phyloP scores from a whole-genome alignment of 148 eudicot genomes.

The Chenopodium suecicum region DNA sequence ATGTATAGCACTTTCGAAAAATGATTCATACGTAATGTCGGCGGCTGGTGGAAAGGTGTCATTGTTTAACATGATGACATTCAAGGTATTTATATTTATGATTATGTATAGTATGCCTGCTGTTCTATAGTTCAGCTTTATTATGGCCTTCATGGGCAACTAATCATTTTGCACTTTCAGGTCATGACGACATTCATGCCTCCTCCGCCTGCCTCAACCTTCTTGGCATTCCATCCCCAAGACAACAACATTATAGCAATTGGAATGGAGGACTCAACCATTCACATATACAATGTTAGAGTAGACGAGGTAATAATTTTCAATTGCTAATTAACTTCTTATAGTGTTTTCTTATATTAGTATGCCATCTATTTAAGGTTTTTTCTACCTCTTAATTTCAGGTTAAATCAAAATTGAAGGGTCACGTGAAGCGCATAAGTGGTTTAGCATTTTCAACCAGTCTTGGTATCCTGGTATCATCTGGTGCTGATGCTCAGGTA shows the following conservation, averaged over 20 bases:
- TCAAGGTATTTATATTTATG: constrained; percentile 52
- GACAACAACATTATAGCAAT: constrained; percentile 97
- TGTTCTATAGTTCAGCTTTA: background rate
- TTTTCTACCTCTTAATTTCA: constrained; percentile 16
- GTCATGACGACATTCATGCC: constrained; percentile 95
- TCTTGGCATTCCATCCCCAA: constrained; percentile 94
- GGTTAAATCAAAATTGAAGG: constrained; percentile 76
- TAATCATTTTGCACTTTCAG: constrained; percentile 38
- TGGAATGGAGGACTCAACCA: constrained; percentile 95
- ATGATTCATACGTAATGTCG: constrained; percentile 96
- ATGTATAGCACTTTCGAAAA: constrained; percentile 94
- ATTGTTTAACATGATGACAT: constrained; percentile 96
- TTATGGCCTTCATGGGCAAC: background rate
- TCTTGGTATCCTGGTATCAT: constrained; percentile 72
- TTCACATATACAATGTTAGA: constrained; percentile 92
- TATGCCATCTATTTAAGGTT: background rate
- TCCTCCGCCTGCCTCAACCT: constrained; percentile 90
- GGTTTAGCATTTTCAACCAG: constrained; percentile 77
- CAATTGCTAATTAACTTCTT: background rate
- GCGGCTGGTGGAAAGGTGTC: constrained; percentile 96
- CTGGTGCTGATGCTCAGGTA: constrained; percentile 96
- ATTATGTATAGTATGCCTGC: background rate
- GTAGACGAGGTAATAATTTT: constrained; percentile 73
- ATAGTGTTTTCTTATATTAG: background rate
- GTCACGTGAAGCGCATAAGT: constrained; percentile 77